These are phyloP conservation scores for Gigaspora rosea DNA, from an alignment of 192 early-diverging fungal species.

Conservation along the genomic window DNA sequence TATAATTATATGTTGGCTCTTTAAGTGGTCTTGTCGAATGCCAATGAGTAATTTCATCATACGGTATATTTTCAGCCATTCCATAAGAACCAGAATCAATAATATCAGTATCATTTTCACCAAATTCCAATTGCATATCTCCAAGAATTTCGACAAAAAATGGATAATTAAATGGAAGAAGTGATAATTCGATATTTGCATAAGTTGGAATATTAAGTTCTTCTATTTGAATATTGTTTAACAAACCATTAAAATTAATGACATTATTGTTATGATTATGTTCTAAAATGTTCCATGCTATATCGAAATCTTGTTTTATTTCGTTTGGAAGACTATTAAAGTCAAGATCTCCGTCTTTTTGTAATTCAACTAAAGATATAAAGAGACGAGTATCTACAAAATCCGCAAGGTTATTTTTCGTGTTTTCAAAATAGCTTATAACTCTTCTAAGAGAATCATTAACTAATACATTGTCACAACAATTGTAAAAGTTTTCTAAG, in stretches of 20 bases:
- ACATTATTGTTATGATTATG: background rate
- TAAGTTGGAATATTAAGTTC: background rate
- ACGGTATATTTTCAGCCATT: background rate
- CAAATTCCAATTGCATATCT: slow-evolving; percentile 5
- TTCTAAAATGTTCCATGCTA: background rate
- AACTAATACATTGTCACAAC: background rate
- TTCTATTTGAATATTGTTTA: background rate
- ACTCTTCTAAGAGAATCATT: background rate
- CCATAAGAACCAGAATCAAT: background rate
- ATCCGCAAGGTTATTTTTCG: slow-evolving; percentile 30
- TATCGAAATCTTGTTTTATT: slow-evolving; percentile 19
- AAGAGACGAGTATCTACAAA: slow-evolving; percentile 29
- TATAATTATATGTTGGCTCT: too few relatives aligned
- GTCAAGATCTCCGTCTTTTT: background rate
- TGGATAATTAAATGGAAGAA: slow-evolving; percentile 19
- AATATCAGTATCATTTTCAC: background rate
- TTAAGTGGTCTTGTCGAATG: background rate
- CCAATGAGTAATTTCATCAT: background rate
- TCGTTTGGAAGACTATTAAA: background rate
- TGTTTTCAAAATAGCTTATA: too few relatives aligned
- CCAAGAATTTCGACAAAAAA: slow-evolving; percentile 29
- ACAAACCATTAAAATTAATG: background rate
- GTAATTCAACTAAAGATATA: background rate
- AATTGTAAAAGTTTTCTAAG: slow-evolving; percentile 13
- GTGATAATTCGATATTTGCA: background rate